phyloP scores from a whole-genome alignment of 2,329 filamentous ascomycete genomes.

The Berkeleyomyces rouxiae region DNA sequence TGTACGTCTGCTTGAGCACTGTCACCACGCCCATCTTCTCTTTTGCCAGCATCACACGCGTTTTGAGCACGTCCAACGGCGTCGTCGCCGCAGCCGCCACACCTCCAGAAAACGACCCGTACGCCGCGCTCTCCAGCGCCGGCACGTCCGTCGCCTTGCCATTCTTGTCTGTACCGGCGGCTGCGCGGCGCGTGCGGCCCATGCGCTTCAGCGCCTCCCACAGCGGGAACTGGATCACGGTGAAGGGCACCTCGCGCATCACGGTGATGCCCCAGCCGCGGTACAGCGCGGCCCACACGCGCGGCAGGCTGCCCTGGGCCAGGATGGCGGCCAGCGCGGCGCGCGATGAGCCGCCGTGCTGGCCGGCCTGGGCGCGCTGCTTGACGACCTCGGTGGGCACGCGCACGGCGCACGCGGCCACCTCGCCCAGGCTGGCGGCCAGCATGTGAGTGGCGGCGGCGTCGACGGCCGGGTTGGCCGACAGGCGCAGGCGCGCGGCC shows the following conservation, averaged over 20 bases:
- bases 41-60: constrained; percentile 77
- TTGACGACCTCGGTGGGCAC: constrained; percentile 96
- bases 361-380: constrained; percentile 80
- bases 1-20: constrained; percentile 48
- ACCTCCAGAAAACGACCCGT: constrained; percentile 69
- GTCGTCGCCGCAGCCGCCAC: constrained; percentile 81
- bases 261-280: constrained; percentile 85
- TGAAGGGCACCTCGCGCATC: constrained; percentile 91
- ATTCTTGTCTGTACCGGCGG: constrained; percentile 8
- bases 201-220: constrained; percentile 86
- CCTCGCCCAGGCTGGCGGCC: constrained; percentile 71
- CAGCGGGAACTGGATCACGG: constrained; percentile 88
- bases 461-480: constrained; percentile 21
- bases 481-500: constrained; percentile 14
- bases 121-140: constrained; percentile 65
- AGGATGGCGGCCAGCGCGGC: constrained; percentile 56
- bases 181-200: constrained; percentile 30
- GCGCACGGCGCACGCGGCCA: constrained; percentile 79
- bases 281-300: constrained; percentile 73
- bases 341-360: constrained; percentile 55
- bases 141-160: constrained; percentile 31
- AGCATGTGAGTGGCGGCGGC: constrained; percentile 46
- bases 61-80: constrained; percentile 91
- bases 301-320: constrained; percentile 26
- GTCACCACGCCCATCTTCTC: constrained; percentile 41